Evolutionary conservation across 805 yeast species (phyloP).

Genomic region (Metschnikowia shivogae): DNA sequence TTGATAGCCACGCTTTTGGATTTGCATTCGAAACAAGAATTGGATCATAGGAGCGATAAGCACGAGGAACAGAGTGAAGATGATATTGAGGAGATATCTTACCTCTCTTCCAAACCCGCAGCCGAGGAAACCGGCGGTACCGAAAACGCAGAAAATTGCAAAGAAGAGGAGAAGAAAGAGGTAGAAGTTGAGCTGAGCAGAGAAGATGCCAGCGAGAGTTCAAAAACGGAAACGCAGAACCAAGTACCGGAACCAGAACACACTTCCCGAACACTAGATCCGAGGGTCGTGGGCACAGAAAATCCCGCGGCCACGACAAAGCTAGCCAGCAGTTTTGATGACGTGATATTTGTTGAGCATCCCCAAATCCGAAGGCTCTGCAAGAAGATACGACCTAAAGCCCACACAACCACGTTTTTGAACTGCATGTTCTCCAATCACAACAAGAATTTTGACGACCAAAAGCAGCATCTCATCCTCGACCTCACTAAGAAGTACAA

Average conservation of each 20-base stretch:
- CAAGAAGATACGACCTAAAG: constrained; percentile 5
- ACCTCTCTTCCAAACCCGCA: constrained; percentile 6
- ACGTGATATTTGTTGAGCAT: constrained; percentile 10
- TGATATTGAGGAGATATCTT: constrained; percentile 21
- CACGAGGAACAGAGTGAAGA: constrained; percentile 17
- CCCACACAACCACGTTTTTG: constrained; percentile 10
- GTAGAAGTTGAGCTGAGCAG: not conserved
- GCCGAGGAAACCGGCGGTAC: not conserved
- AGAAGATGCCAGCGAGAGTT: not conserved
- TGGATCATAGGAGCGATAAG: not conserved
- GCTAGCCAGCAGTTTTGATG: not conserved
- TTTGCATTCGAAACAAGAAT: constrained; percentile 13
- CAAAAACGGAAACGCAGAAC: too few relatives aligned
- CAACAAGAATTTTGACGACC: constrained; percentile 5
- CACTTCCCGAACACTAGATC: constrained; percentile 3
- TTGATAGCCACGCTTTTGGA: constrained; percentile 14
- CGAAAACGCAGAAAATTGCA: not conserved
- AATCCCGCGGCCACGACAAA: not conserved
- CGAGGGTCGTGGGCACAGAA: constrained; percentile 1
- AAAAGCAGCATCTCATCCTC: not conserved
- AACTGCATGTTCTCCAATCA: constrained; percentile 12
- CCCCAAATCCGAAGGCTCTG: constrained; percentile 15
- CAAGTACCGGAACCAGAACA: not conserved
- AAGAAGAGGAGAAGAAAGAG: not conserved
- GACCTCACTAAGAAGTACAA: constrained; percentile 6